phyloP scores from a whole-genome alignment of 139 green algal species.

The Asterochloris sp. region DNA sequence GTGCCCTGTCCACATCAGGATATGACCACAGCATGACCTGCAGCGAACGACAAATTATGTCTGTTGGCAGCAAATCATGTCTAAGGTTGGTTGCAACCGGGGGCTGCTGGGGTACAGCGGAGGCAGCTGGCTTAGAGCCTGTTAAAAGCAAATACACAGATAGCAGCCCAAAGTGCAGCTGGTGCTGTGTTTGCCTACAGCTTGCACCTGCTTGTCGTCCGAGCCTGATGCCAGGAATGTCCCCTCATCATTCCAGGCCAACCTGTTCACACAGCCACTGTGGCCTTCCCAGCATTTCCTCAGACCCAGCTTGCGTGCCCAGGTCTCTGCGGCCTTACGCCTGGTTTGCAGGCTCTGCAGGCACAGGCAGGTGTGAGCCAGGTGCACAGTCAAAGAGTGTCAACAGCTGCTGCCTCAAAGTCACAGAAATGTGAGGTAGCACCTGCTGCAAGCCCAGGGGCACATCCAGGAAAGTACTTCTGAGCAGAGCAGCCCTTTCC shows the following conservation, averaged over 20 bases:
- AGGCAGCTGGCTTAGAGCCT: not conserved
- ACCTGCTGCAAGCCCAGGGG: too few relatives aligned
- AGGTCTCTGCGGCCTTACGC: constrained; percentile 4
- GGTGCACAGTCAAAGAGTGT: too few relatives aligned
- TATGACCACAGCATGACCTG: constrained; percentile 70
- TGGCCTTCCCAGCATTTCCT: constrained; percentile 54
- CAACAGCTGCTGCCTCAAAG: too few relatives aligned
- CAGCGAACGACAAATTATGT: not conserved
- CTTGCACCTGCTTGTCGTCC: constrained; percentile 59
- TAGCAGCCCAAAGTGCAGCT: not conserved
- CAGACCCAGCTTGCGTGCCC: constrained; percentile 40
- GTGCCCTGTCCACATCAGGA: constrained; percentile 38
- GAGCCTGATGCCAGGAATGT: constrained; percentile 64
- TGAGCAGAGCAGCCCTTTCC: too few relatives aligned
- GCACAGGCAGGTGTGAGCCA: too few relatives aligned
- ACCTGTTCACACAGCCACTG: constrained; percentile 74
- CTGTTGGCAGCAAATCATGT: not conserved
- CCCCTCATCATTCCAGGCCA: constrained; percentile 72
- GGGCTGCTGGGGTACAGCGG: not conserved
- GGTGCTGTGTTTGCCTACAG: not conserved
- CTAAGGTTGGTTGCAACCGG: not conserved
- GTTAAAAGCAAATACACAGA: not conserved
- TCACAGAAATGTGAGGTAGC: too few relatives aligned
- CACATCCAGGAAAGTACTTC: too few relatives aligned
- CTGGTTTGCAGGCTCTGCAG: too few relatives aligned